Base-by-base conservation (phyloP, 345 rosid species). In the Eucalyptus virginea region DNA sequence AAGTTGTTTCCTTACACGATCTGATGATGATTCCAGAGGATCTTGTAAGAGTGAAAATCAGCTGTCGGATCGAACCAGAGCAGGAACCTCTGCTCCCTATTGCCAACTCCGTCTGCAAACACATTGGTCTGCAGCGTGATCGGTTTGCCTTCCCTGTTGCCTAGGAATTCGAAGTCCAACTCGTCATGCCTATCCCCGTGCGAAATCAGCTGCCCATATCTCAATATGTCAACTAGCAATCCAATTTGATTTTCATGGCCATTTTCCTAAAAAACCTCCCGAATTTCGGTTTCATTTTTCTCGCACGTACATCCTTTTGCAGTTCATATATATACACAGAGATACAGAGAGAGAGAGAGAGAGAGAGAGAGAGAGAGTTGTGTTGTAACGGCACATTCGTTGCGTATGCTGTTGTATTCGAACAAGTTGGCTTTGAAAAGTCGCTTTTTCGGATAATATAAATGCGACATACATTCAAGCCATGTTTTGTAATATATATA, bases 61-160 rank as follows among this genome's bases (percentile, higher is more conserved):
- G 92, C 89, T 2, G 94, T 90, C 8, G 98, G 99, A 88, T 96
- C 95, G 87, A 97, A 97, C 99, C 96, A 97, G 56, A 94, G 95
- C 24, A 34, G 40, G 48, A 91, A 34, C 88, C 93, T 93, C 90
- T 97, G 96, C 89, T 97, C 98, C 89, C 96, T 93, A 50, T 90
- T 45, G 51, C 98, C 99, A 12, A 40, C 67, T 8, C 96, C 98
- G 60, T 91, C 88, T 23, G 89, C 91, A 47, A 89, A 95, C 62
- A 97, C 95, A 86, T 97, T 96, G 54, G 98, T 97, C n/a, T 97
- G 98, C 72, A 96, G 80, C 16, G 83, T 58, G 58, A 90, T 90
- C 14, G 97, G 96, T 89, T 94, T 93, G 32, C 95, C 96, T 93
- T 92, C 93, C 88, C 86, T 90, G 60, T 93, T 94, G 3, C 99